phyloP scores from a whole-genome alignment of 345 rosid genomes.

The Boechera stricta region DNA sequence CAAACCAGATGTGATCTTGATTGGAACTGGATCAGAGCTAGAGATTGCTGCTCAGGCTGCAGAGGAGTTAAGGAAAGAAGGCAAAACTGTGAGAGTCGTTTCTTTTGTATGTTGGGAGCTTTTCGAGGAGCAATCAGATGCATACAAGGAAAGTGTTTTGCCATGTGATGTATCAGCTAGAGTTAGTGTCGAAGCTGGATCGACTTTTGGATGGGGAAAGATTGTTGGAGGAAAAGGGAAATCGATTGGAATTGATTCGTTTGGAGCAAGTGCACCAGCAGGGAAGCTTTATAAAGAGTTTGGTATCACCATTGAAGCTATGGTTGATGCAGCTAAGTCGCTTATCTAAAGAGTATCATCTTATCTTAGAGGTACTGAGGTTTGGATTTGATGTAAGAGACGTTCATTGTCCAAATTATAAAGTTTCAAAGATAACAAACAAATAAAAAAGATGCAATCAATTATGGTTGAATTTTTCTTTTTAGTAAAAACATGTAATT shows the following conservation, averaged over 20 bases:
- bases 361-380: not conserved
- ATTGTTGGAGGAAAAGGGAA: constrained; percentile 79
- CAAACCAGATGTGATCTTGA: constrained; percentile 87
- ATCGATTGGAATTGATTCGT: constrained; percentile 77
- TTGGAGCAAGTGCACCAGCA: constrained; percentile 98
- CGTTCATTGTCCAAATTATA: not conserved
- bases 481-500: not conserved
- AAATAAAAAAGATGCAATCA: too few relatives aligned
- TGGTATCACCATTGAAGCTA: constrained; percentile 73
- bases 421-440: not conserved
- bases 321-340: constrained; percentile 76
- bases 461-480: too few relatives aligned
- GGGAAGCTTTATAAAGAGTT: constrained; percentile 81
- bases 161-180: constrained; percentile 77
- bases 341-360: constrained; percentile 43
- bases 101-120: constrained; percentile 94
- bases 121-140: constrained; percentile 73
- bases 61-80: constrained; percentile 75
- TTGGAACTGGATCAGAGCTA: constrained; percentile 95
- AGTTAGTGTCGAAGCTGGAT: constrained; percentile 92
- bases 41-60: constrained; percentile 80
- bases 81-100: constrained; percentile 80
- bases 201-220: constrained; percentile 91
- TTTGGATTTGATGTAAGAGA: constrained; percentile 18
- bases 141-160: constrained; percentile 88